These are phyloP conservation scores for Lichtheimia ramosa DNA, from an alignment of 371 early-diverging fungal species.

Conservation along the genomic window DNA sequence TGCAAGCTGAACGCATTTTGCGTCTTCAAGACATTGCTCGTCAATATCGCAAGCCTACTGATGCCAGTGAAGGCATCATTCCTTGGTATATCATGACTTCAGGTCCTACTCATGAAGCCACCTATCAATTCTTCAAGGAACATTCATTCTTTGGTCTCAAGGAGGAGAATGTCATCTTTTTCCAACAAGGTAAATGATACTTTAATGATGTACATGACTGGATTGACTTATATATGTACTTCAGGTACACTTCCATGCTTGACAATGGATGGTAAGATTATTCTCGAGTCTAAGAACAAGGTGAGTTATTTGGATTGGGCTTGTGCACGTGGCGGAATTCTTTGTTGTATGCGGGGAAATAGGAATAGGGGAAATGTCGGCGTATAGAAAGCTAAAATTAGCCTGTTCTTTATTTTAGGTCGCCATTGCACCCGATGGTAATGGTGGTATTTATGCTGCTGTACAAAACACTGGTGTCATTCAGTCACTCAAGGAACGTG, in stretches of 20 bases:
- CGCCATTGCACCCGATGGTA: constrained; percentile 79
- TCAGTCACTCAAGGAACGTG: constrained; percentile 71
- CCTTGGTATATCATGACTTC: constrained; percentile 97
- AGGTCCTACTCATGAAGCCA: constrained; percentile 85
- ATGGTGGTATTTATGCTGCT: constrained; percentile 82
- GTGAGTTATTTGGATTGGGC: constrained; percentile 40
- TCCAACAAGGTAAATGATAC: constrained; percentile 70
- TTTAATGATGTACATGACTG: not conserved
- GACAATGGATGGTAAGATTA: constrained; percentile 80
- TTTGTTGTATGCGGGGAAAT: no score
- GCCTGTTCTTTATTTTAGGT: constrained; percentile 67
- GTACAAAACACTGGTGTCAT: constrained; percentile 78
- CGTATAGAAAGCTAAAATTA: not conserved
- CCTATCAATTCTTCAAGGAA: constrained; percentile 73
- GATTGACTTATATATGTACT: not conserved
- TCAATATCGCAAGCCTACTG: constrained; percentile 32
- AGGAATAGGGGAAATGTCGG: no score
- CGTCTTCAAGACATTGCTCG: constrained; percentile 79
- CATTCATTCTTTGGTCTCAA: constrained; percentile 82
- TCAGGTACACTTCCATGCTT: constrained; percentile 84
- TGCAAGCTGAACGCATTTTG: constrained; percentile 91
- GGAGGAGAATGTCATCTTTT: constrained; percentile 82
- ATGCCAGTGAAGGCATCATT: constrained; percentile 54
- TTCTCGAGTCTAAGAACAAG: constrained; percentile 78
- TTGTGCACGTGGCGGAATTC: not conserved